A percentile compares a stretch with the other conserved stretches of the same genome.
Conservation (phyloP, 371 early-diverging fungal species). For the Syncephalastrum contaminatum region DNA sequence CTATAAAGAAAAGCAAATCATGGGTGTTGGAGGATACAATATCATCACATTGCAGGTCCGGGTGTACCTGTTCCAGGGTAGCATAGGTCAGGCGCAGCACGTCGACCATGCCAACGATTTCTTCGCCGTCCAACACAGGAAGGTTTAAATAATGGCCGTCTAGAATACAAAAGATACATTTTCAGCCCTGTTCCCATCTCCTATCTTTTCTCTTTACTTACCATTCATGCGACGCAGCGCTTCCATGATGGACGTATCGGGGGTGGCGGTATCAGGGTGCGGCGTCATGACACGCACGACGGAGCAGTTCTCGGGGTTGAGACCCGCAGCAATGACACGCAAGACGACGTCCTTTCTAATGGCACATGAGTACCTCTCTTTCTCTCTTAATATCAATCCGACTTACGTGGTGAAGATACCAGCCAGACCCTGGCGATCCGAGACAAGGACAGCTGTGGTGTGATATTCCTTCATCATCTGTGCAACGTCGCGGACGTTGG, state of each 20-base stretch:
- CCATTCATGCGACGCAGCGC: slow-evolving; percentile 95
- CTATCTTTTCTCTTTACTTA: too few species aligned
- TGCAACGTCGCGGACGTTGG: slow-evolving; percentile 89
- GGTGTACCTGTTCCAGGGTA: slow-evolving; percentile 68
- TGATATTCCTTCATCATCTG: slow-evolving; percentile 81
- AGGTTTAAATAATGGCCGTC: slow-evolving; percentile 95
- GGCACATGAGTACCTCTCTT: too few species aligned
- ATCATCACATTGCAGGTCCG: neutral
- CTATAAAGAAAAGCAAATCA: neutral
- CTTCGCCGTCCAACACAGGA: slow-evolving; percentile 84
- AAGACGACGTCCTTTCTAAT: slow-evolving; percentile 86
- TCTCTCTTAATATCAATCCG: neutral
- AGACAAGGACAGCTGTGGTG: slow-evolving; percentile 90
- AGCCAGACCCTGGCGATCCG: slow-evolving; percentile 78
- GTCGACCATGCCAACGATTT: slow-evolving; percentile 90
- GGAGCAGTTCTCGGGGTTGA: slow-evolving; percentile 88
- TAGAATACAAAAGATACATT: slow-evolving; percentile 24
- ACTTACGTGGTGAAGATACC: slow-evolving; percentile 84
- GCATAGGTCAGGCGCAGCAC: slow-evolving; percentile 92
- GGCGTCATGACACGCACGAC: slow-evolving; percentile 98
- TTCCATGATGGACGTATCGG: slow-evolving; percentile 84
- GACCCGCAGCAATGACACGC: slow-evolving; percentile 92
- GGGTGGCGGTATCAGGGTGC: slow-evolving; percentile 90
- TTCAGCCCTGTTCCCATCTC: neutral
- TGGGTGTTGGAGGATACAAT: neutral